Evolutionary conservation across 805 yeast genomes (phyloP).

Genomic region (Ogataea pini): DNA sequence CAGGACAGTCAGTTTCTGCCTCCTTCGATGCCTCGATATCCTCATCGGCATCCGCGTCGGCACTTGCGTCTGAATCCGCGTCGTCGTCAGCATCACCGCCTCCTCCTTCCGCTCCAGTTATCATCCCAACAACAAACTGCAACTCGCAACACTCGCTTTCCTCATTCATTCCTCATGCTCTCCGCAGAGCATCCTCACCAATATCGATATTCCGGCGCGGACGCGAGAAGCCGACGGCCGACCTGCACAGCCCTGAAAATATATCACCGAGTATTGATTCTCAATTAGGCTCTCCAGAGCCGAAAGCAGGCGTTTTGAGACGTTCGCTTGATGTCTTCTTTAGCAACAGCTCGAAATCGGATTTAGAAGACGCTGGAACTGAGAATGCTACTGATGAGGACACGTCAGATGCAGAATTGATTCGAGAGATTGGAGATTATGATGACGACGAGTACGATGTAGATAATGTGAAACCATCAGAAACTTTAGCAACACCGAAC

Average conservation of each 20-base stretch:
- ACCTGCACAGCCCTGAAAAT: conserved; percentile 4
- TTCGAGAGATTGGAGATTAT: conserved; percentile 25
- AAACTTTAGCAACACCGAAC: not conserved
- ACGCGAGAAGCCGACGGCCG: conserved; percentile 1
- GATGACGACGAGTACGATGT: conserved; percentile 23
- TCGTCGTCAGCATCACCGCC: not conserved
- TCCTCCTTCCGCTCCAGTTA: not conserved
- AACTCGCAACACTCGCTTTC: conserved; percentile 3
- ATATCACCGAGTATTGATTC: not conserved
- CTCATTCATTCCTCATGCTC: conserved; percentile 7
- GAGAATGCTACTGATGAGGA: conserved; percentile 2
- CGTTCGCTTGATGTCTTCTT: conserved; percentile 9
- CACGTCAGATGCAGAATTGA: conserved; percentile 21
- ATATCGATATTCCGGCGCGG: conserved; percentile 12
- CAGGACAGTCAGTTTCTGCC: not conserved
- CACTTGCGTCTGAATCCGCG: not conserved
- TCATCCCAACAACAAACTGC: not conserved
- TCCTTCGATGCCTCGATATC: not conserved
- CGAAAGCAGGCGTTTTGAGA: not conserved
- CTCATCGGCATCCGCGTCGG: not conserved
- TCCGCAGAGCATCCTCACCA: conserved; percentile 14
- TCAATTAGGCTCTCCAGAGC: not conserved
- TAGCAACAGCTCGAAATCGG: conserved; percentile 1
- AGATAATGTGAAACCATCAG: not conserved
- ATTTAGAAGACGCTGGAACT: not conserved